phyloP scores from a whole-genome alignment of 192 early-diverging fungal species.

The Pilobolus umbonatus region DNA sequence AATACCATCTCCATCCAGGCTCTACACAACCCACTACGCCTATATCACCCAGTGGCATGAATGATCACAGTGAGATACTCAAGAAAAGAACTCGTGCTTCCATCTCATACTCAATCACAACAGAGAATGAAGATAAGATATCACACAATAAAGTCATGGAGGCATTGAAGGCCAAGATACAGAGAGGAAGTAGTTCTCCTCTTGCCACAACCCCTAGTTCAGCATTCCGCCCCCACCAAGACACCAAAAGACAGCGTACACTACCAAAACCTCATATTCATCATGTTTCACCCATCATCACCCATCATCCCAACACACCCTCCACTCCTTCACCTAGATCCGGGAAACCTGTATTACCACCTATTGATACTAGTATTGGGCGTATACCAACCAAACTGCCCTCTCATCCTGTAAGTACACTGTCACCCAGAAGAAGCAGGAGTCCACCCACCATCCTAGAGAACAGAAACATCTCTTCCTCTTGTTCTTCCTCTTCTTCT shows the following conservation, averaged over 20 bases:
- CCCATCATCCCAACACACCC: neutral
- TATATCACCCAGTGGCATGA: slow-evolving; percentile 5
- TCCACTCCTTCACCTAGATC: slow-evolving; percentile 14
- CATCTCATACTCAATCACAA: neutral
- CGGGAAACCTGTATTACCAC: slow-evolving; percentile 20
- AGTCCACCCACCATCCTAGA: too few species aligned
- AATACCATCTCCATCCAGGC: slow-evolving; percentile 3
- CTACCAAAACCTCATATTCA: neutral
- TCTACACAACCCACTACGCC: slow-evolving; percentile 16
- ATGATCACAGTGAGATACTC: neutral
- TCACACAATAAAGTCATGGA: slow-evolving; percentile 29
- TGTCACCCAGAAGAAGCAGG: too few species aligned
- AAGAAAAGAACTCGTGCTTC: slow-evolving; percentile 6
- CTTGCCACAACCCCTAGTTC: neutral
- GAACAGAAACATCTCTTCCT: too few species aligned
- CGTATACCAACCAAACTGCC: too few species aligned
- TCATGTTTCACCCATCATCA: neutral
- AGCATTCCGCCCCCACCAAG: neutral
- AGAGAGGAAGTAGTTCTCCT: slow-evolving; percentile 11
- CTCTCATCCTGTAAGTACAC: too few species aligned
- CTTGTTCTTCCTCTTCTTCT: too few species aligned
- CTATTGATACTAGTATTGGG: slow-evolving; percentile 22
- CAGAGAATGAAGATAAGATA: slow-evolving; percentile 11
- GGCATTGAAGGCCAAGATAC: slow-evolving; percentile 28
- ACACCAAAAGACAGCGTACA: neutral